Conservation (phyloP, 768 basidiomycete genomes). For the Mycena sanguinolenta region DNA sequence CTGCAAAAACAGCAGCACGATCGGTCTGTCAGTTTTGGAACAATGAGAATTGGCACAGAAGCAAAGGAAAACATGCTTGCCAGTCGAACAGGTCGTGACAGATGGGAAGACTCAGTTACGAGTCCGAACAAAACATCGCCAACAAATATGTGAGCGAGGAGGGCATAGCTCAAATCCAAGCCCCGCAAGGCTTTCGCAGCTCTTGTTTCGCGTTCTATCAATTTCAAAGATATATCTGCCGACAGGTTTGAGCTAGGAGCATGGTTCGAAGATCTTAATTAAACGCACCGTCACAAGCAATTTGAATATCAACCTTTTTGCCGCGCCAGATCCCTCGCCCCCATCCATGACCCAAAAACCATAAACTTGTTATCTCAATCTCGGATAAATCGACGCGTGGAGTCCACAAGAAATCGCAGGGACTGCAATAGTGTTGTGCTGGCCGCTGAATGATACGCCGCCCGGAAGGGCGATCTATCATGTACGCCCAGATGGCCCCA, state of each 20-base stretch:
- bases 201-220: conserved; percentile 8
- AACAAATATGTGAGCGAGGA: conserved; percentile 25
- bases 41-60: too few species aligned
- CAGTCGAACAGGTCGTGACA: neutral
- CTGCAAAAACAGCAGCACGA: conserved; percentile 32
- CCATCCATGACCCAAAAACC: neutral
- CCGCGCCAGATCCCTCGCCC: conserved; percentile 25
- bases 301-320: conserved; percentile 1
- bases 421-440: conserved; percentile 1
- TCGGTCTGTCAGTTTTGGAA: conserved; percentile 5
- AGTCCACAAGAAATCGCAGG: conserved; percentile 26
- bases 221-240: neutral
- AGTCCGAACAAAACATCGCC: conserved; percentile 16
- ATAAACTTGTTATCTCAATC: conserved; percentile 3
- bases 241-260: neutral
- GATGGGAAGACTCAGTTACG: conserved; percentile 2
- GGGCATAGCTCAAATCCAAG: conserved; percentile 16
- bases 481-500: conserved; percentile 7
- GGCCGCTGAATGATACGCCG: conserved; percentile 26
- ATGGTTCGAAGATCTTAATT: neutral
- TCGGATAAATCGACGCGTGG: conserved; percentile 21
- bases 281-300: conserved; percentile 22
- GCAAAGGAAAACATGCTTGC: neutral
- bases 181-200: conserved; percentile 1
- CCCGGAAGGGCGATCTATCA: conserved; percentile 8